phyloP scores from a whole-genome alignment of 805 yeast genomes.

The Nadsonia fulvescens region DNA sequence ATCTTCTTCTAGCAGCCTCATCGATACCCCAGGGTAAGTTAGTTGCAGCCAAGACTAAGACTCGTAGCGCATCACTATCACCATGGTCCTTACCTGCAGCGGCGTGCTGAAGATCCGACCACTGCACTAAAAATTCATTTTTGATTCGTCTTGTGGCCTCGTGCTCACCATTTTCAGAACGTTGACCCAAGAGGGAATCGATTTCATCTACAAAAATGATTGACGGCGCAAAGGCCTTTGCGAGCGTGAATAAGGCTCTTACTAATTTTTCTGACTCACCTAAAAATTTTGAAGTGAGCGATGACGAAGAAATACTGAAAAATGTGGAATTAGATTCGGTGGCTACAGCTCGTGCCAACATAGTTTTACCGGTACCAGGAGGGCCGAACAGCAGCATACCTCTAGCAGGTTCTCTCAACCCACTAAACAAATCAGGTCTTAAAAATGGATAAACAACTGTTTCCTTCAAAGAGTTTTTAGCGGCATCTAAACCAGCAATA shows the following conservation, averaged over 20 bases:
- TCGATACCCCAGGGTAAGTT: conserved; percentile 95
- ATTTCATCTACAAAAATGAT: conserved; percentile 93
- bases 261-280: conserved; percentile 93
- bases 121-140: conserved; percentile 82
- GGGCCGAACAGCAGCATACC: conserved; percentile 97
- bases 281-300: conserved; percentile 60
- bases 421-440: conserved; percentile 81
- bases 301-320: conserved; percentile 79
- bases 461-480: conserved; percentile 77
- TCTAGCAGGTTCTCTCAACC: conserved; percentile 81
- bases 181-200: conserved; percentile 69
- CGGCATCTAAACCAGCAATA: conserved; percentile 80
- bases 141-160: conserved; percentile 82
- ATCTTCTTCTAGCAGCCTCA: conserved; percentile 89
- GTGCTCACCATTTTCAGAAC: conserved; percentile 62
- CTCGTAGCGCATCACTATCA: conserved; percentile 37
- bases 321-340: conserved; percentile 87
- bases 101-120: conserved; percentile 84
- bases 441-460: conserved; percentile 91
- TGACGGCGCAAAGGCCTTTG: conserved; percentile 74
- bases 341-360: conserved; percentile 94
- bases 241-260: conserved; percentile 69
- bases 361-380: conserved; percentile 97
- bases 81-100: conserved; percentile 53
- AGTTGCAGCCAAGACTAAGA: conserved; percentile 83